phyloP scores from a whole-genome alignment of 2,329 filamentous ascomycete genomes.

The Polytolypa hystricis region DNA sequence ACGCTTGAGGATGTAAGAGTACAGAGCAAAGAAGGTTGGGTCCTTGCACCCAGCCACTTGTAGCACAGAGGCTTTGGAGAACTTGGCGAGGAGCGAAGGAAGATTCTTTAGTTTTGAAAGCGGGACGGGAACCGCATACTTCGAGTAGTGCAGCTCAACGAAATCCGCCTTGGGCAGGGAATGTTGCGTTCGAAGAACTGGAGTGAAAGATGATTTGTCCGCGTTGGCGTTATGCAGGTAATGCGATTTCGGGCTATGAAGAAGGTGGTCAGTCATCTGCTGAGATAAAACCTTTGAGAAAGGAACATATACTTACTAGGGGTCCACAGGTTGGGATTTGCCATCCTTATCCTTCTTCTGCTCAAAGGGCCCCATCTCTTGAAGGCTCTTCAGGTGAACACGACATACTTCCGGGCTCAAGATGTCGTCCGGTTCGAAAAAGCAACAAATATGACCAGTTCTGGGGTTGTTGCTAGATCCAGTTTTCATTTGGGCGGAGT shows the following conservation, averaged over 20 bases:
- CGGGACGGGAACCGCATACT: conserved; percentile 9
- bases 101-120: conserved; percentile 5
- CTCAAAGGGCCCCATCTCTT: conserved; percentile 5
- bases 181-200: conserved; percentile 9
- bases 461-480: no score
- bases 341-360: not conserved
- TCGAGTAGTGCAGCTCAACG: conserved; percentile 9
- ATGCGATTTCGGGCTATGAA: conserved; percentile 10
- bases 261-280: not conserved
- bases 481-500: no score
- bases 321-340: not conserved
- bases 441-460: no score
- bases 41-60: conserved; percentile 6
- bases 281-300: no score
- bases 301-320: conserved; percentile 7
- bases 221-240: conserved; percentile 10
- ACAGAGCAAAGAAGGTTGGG: conserved; percentile 9
- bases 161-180: conserved; percentile 4
- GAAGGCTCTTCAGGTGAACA: not conserved
- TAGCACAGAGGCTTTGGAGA: conserved; percentile 3
- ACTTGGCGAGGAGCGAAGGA: conserved; percentile 3
- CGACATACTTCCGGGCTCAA: conserved; percentile 4
- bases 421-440: conserved; percentile 7
- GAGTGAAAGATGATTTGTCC: conserved; percentile 6
- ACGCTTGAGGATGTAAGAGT: conserved; percentile 8